Evolutionary conservation across 2,329 filamentous ascomycete genomes (phyloP).

Genomic region (Daldinia sp.): DNA sequence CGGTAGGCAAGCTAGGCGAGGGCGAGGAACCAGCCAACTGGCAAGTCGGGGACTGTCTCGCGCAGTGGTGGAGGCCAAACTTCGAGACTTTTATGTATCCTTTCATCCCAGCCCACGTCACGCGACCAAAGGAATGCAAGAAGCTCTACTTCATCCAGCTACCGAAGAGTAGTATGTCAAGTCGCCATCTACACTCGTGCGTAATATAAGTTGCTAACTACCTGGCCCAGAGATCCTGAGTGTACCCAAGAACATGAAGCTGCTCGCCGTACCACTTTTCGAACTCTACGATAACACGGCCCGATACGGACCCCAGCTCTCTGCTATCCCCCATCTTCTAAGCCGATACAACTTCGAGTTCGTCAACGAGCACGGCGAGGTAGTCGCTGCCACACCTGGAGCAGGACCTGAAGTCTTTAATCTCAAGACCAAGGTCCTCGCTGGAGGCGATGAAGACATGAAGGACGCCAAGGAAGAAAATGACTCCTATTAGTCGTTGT

Average conservation of each 20-base stretch:
- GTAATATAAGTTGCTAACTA: constrained; percentile 40
- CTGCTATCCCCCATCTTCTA: constrained; percentile 93
- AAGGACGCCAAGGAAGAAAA: constrained; percentile 53
- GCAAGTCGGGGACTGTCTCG: constrained; percentile 93
- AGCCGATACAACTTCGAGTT: constrained; percentile 98
- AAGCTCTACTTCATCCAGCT: constrained; percentile 98
- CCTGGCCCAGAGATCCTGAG: constrained; percentile 81
- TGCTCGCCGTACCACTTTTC: constrained; percentile 95
- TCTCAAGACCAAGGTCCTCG: constrained; percentile 74
- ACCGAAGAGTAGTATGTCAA: constrained; percentile 82
- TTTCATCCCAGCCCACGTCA: constrained; percentile 95
- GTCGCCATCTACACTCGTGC: constrained; percentile 1
- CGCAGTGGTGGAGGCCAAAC: constrained; percentile 99
- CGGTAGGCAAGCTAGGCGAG: constrained; percentile 87
- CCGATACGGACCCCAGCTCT: constrained; percentile 94
- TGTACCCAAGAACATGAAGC: constrained; percentile 99
- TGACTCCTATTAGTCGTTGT: constrained; percentile 32
- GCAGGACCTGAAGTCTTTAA: constrained; percentile 70
- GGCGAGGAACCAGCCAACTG: constrained; percentile 88
- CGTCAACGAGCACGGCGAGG: constrained; percentile 90
- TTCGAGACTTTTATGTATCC: constrained; percentile 99
- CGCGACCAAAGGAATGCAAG: constrained; percentile 97
- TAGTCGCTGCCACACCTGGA: constrained; percentile 87
- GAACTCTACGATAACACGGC: constrained; percentile 98
- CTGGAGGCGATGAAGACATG: constrained; percentile 72